phyloP scores from a whole-genome alignment of 768 basidiomycete genomes.

The Collybiopsis confluens region DNA sequence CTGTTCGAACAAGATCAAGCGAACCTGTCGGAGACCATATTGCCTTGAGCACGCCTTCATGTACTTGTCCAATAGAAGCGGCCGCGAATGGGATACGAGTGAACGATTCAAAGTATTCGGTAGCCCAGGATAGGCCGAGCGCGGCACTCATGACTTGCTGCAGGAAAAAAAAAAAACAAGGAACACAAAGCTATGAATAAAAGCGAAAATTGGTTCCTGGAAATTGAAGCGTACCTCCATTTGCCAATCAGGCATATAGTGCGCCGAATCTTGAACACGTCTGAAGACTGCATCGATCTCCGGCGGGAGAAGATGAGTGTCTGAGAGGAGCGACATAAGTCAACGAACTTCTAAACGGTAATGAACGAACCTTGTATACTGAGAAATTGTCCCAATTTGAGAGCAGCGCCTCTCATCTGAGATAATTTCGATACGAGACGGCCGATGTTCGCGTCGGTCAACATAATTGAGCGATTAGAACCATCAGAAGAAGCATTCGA shows the following conservation, averaged over 20 bases:
- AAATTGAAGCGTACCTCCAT: constrained; percentile 64
- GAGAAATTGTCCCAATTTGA: constrained; percentile 96
- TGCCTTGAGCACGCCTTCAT: constrained; percentile 61
- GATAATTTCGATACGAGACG: constrained; percentile 90
- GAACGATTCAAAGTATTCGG: constrained; percentile 63
- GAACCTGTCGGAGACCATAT: constrained; percentile 44
- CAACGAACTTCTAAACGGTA: background rate
- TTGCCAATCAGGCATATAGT: constrained; percentile 99
- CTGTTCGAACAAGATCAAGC: background rate
- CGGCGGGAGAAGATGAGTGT: constrained; percentile 82
- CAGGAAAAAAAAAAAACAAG: too few species aligned
- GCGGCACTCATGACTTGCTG: constrained; percentile 71
- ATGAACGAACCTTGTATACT: constrained; percentile 80
- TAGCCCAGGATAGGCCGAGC: constrained; percentile 71
- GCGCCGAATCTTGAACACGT: constrained; percentile 89
- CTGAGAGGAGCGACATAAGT: constrained; percentile 33
- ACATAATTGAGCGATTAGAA: constrained; percentile 53
- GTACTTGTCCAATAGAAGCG: constrained; percentile 97
- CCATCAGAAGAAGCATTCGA: constrained; percentile 22
- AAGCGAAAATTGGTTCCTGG: constrained; percentile 3
- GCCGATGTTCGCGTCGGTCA: constrained; percentile 89
- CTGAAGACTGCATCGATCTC: constrained; percentile 88
- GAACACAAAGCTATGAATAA: too few species aligned
- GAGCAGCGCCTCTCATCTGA: constrained; percentile 92
- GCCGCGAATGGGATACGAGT: constrained; percentile 88